Percentiles rank a stretch among this genome's conserved stretches.
Evolutionary conservation across 306 rosid genomes (phyloP).

Genomic region (Albizia julibrissin): DNA sequence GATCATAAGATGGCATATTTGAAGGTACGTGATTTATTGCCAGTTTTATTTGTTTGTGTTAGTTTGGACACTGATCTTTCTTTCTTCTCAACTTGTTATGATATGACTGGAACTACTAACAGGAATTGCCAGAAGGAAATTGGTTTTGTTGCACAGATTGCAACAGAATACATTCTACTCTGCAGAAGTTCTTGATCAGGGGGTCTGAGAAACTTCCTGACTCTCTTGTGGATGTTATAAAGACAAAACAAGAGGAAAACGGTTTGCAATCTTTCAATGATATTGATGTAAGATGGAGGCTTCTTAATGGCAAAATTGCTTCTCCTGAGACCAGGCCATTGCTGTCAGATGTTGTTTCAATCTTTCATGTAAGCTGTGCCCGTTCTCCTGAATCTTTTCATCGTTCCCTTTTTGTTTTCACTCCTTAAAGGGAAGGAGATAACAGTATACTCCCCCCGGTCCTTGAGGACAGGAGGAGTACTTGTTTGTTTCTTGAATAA

Average conservation of each 20-base stretch:
- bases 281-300: slow-evolving; percentile 78
- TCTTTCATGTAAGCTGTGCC: slow-evolving; percentile 72
- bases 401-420: neutral
- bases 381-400: slow-evolving; percentile 17
- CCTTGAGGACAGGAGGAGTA: neutral
- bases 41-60: slow-evolving; percentile 20
- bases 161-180: slow-evolving; percentile 66
- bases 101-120: slow-evolving; percentile 35
- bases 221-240: slow-evolving; percentile 54
- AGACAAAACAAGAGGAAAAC: slow-evolving; percentile 65
- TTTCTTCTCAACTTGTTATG: slow-evolving; percentile 23
- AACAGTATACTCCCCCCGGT: too few relatives aligned
- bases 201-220: slow-evolving; percentile 78
- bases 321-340: slow-evolving; percentile 80
- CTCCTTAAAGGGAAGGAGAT: slow-evolving; percentile 21
- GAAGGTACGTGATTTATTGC: slow-evolving; percentile 54
- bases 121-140: slow-evolving; percentile 92
- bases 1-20: slow-evolving; percentile 90
- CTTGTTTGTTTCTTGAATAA: slow-evolving; percentile 19
- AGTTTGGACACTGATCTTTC: slow-evolving; percentile 9
- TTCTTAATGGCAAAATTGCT: slow-evolving; percentile 79
- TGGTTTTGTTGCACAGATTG: slow-evolving; percentile 91
- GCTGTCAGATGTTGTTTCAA: slow-evolving; percentile 85
- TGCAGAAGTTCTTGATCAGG: slow-evolving; percentile 62
- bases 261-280: slow-evolving; percentile 47